Base-by-base conservation (phyloP, 192 early-diverging fungal genomes). In the Coemansia sp. region DNA sequence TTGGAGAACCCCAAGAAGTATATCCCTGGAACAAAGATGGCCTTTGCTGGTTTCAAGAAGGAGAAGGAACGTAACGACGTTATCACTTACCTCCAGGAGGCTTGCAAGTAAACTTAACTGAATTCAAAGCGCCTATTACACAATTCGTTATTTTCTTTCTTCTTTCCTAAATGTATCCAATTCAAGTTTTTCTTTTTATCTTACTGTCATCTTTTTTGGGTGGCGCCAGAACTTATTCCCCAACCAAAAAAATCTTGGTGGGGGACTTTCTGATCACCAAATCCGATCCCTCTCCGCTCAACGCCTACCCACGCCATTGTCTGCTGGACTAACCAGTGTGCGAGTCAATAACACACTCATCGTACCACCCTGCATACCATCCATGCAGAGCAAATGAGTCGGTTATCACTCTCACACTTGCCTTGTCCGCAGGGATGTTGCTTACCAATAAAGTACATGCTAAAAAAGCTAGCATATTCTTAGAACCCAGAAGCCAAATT, bases 1-100 rank as follows among this genome's bases (percentile, higher is more conserved):
- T 90, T 94, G 52, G 95, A 96, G 91, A 97, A 98, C 91, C 97
- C 97, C 72, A 98, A 98, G 90, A 98, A 96, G 93, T 94, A 92
- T 81, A 94, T 94, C 69, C 91, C 90, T 38, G 91, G 92, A 58
- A 98, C 97, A 71, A 97, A 96, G 92, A 98, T 98, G 97, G 95
- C 96, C 65, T 98, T 98, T 83, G 93, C 93, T 68, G 77, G 83
- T 39, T 87, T 88, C 77, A 88, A 87, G 83, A 87, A 88, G 81
- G 62, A 68, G 41, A 89, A 92, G 85, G 92, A 94, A 41, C 88
- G 91, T 66, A 88, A 89, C 74, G 96, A 97, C 80, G 87, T 96
- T 62, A 93, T 97, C 79, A 89, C 95, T 60, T 96, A 95, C 88
- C 87, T 98, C 71, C 95, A 96, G 89, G 90, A 92, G 66, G 73